Percentiles rank a stretch among this genome's conserved stretches.
Evolutionary conservation across 805 yeast genomes (phyloP).

Genomic region (Torulaspora quercuum): DNA sequence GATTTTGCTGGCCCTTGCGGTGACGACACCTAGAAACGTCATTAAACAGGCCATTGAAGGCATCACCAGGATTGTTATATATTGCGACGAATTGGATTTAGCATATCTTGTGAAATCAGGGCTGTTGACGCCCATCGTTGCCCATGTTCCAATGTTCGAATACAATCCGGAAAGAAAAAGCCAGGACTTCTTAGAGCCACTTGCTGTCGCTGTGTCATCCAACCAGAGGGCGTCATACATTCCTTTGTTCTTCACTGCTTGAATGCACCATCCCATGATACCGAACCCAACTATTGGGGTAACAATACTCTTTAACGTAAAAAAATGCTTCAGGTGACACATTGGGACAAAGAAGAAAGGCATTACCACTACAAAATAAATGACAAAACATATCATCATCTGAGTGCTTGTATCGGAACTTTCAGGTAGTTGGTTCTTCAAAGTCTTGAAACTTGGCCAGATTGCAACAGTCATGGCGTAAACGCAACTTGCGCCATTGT

Average conservation of each 20-base stretch:
- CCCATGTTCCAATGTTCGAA: constrained; percentile 37
- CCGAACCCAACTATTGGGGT: constrained; percentile 35
- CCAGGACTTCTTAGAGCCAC: constrained; percentile 31
- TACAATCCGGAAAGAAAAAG: constrained; percentile 28
- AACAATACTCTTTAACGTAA: constrained; percentile 34
- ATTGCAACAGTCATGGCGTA: constrained; percentile 63
- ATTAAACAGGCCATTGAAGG: constrained; percentile 29
- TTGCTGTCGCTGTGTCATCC: constrained; percentile 1
- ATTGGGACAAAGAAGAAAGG: constrained; percentile 37
- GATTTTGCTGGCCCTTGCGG: constrained; percentile 34
- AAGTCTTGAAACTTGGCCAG: constrained; percentile 42
- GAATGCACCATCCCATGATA: constrained; percentile 36
- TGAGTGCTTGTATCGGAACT: constrained; percentile 29
- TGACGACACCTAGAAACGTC: constrained; percentile 36
- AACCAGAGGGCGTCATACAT: constrained; percentile 18
- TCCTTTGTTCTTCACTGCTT: constrained; percentile 29
- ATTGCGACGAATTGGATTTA: constrained; percentile 33
- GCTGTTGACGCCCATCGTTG: constrained; percentile 39
- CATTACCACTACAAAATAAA: constrained; percentile 34
- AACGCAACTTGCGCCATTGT: constrained; percentile 72
- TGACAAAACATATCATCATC: constrained; percentile 35
- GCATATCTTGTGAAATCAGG: constrained; percentile 42
- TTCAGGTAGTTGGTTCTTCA: constrained; percentile 38
- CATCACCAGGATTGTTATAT: constrained; percentile 32
- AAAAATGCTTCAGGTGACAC: constrained; percentile 38